Base-by-base conservation (phyloP, 495 filamentous ascomycete species). In the Hypoxylon cercidicola region DNA sequence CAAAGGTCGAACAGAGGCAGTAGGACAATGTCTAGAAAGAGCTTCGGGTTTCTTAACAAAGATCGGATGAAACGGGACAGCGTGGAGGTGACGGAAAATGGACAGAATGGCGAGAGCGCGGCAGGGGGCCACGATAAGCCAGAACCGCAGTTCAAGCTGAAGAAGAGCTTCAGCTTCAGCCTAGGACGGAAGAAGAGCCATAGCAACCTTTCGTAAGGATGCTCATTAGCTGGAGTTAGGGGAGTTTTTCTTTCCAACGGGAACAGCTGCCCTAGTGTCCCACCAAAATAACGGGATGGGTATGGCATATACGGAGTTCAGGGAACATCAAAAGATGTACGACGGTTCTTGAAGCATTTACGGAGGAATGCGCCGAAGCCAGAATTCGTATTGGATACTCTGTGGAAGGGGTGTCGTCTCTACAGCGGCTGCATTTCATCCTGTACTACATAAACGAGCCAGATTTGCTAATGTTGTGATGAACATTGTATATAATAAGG, bases 171-270 rank as follows among this genome's bases (percentile, higher is more conserved):
- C 64, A 87, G 78, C 61, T 84, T 85, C 55, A 77, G 83, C 54
- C 64, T 89, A 48, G 84, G 85, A 15, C 77, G 81, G 62, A 89
- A 88, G 76, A 89, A 87, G 78, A 85, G 82, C 68, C 74, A 73
- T 35, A 70, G 74, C 56, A 72, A 82, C 59, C 70, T 74, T 70
- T 74, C 72, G 23, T 78, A 64, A 74, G 49, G 51, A 32, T 37
- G 30, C 44, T 49, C 19, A 52, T 62, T 28, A 30, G 52, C 32
- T 32, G 57, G 66, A 58, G 56, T 64, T 61, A 25, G 23, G 30
- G 15, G 61, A 56, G 32, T 20, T 41, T 50, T 55, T 41, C 41
- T 46, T 51, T 52, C 41, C 18, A 21, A 49, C 20, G 13, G 56
- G 55, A 23, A 57, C 54, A 25, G n/a, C 61, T 44, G 18, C 28